Conservation (phyloP, 2,329 filamentous ascomycete genomes). For the Colletotrichum melonis region DNA sequence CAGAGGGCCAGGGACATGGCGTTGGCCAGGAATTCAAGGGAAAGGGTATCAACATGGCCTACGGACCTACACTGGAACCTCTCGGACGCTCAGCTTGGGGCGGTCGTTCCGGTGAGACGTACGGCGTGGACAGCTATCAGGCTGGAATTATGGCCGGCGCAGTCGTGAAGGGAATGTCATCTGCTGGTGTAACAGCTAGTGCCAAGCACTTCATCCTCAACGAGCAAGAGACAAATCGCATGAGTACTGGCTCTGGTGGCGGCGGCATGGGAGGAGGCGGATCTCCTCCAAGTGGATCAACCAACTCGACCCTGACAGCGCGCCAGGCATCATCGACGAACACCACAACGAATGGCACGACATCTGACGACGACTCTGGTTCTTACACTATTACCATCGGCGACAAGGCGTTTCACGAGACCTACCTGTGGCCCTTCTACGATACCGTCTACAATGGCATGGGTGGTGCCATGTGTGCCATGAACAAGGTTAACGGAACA, state of each 20-base stretch:
- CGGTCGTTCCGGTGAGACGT: constrained; percentile 39
- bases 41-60: constrained; percentile 41
- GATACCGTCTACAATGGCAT: constrained; percentile 38
- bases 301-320: neutral
- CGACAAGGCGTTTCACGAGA: constrained; percentile 41
- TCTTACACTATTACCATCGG: constrained; percentile 42
- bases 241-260: constrained; percentile 44
- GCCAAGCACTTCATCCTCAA: constrained; percentile 71
- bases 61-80: constrained; percentile 41
- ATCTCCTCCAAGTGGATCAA: constrained; percentile 42
- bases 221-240: constrained; percentile 67
- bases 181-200: neutral
- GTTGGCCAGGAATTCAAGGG: constrained; percentile 39
- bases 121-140: constrained; percentile 40
- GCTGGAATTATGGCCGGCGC: constrained; percentile 14
- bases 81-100: constrained; percentile 41
- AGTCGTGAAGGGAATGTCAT: constrained; percentile 17
- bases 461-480: constrained; percentile 40
- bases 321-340: constrained; percentile 82
- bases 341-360: constrained; percentile 55
- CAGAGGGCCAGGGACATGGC: constrained; percentile 73
- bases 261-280: constrained; percentile 57
- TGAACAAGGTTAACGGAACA: constrained; percentile 40
- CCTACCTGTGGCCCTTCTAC: constrained; percentile 40
- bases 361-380: constrained; percentile 58